Conservation (phyloP, 306 rosid species). For the Ammopiptanthus mongolicus region DNA sequence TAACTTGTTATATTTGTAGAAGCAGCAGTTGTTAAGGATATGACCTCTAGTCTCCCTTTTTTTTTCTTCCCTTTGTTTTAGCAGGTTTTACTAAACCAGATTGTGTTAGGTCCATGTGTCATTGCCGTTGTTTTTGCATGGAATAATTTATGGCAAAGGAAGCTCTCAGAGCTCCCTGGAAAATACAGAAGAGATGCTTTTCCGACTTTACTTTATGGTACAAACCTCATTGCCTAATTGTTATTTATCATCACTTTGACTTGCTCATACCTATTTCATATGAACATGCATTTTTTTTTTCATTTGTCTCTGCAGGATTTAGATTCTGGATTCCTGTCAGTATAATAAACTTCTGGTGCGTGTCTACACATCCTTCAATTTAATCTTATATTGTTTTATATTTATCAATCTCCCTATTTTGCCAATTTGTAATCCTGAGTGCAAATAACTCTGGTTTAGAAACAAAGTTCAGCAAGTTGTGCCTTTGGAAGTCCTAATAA, state of each 20-base stretch:
- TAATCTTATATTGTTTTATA: constrained; percentile 4
- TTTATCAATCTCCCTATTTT: not conserved
- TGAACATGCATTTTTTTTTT: not conserved
- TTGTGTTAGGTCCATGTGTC: constrained; percentile 85
- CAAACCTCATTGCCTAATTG: not conserved
- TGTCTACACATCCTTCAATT: not conserved
- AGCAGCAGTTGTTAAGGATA: not conserved
- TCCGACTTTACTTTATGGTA: constrained; percentile 73
- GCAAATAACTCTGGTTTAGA: not conserved
- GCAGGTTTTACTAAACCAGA: constrained; percentile 86
- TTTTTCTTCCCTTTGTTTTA: constrained; percentile 1
- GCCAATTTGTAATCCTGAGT: not conserved
- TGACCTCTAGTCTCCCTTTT: not conserved
- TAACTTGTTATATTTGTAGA: not conserved
- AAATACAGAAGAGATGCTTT: constrained; percentile 79
- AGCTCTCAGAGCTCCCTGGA: constrained; percentile 73
- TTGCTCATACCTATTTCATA: constrained; percentile 6
- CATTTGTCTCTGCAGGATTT: constrained; percentile 61
- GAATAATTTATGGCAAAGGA: constrained; percentile 82
- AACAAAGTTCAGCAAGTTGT: not conserved
- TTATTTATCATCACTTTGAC: constrained; percentile 2
- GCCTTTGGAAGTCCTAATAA: not conserved
- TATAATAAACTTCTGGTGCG: constrained; percentile 70
- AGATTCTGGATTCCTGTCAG: constrained; percentile 98
- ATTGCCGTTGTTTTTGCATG: constrained; percentile 92